A percentile compares a stretch with the other conserved stretches of the same genome.
phyloP scores from a whole-genome alignment of 371 early-diverging fungal genomes.

The Apophysomyces trapeziformis region DNA sequence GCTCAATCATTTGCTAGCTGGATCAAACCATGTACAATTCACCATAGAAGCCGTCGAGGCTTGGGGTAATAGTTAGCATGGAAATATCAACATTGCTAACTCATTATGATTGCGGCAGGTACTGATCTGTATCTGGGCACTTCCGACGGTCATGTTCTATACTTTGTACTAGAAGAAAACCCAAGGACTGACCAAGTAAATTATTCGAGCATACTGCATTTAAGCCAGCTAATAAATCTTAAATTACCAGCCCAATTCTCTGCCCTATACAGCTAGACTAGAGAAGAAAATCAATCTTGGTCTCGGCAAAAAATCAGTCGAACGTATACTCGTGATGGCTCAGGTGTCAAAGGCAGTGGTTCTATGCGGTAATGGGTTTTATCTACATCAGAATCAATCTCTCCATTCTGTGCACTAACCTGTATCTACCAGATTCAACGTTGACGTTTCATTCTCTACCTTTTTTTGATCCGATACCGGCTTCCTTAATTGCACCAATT shows the following conservation, averaged over 20 bases:
- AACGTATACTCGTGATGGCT: constrained; percentile 69
- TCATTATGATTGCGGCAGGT: constrained; percentile 35
- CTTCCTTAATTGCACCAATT: constrained; percentile 57
- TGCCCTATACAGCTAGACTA: constrained; percentile 50
- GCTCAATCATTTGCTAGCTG: constrained; percentile 24
- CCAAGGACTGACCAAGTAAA: constrained; percentile 42
- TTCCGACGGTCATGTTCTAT: constrained; percentile 72
- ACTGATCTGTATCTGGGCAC: constrained; percentile 76
- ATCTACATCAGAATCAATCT: not conserved
- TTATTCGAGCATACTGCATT: not conserved
- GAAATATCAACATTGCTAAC: not conserved
- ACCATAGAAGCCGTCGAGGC: constrained; percentile 58
- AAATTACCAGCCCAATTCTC: constrained; percentile 16
- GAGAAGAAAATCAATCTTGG: constrained; percentile 59
- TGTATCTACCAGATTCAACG: constrained; percentile 53
- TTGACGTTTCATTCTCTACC: constrained; percentile 71
- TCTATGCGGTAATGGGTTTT: constrained; percentile 62
- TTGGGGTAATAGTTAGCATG: constrained; percentile 49
- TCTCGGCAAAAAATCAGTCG: constrained; percentile 68
- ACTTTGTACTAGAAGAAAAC: constrained; percentile 60
- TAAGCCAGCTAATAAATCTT: not conserved
- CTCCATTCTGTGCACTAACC: not conserved
- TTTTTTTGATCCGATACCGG: constrained; percentile 60
- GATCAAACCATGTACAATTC: constrained; percentile 20
- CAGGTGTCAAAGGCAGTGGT: constrained; percentile 75